Base-by-base conservation (phyloP, 1,139 yeast species). In the Candida neerlandica region DNA sequence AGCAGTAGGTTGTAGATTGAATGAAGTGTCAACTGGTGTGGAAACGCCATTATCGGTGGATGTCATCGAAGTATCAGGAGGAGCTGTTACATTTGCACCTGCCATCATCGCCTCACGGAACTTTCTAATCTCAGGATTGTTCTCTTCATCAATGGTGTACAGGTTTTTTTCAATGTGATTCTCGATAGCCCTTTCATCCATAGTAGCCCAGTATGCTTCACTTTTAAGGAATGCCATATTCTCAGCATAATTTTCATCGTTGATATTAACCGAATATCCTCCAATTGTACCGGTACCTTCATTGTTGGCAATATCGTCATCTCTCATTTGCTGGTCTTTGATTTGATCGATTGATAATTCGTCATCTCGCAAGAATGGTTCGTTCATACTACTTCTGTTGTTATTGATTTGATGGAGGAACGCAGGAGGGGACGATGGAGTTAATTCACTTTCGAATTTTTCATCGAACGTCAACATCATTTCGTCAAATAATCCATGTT, bases 271-370 rank as follows among this genome's bases (percentile, higher is more conserved):
- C 11, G 32, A 16, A 15, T 14, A 14, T 5, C 41, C 41, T 1
- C 46, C 40, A 14, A 62, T 58, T 15, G 47, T 51, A 15, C 30
- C 37, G 4, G 50, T 44, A 23, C 19, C 44, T 12, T 57, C 63
- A 43, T 62, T 65, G 16, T 53, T 58, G 52, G n/a, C 53, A 23
- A 47, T 55, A 44, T 47, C 16, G 5, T 45, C 46, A 49, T 75
- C 80, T 47, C 64, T 70, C 33, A 64, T 53, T 53, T 72, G 71
- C 52, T 72, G 79, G 53, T 75, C 78, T 42, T 64, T 67, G 43
- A 76, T 75, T 55, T 75, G 80, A 34, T 67, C 80, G 40, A 59
- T 60, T 1, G 78, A 71, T 50, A 76, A 67, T 53, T 76, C 80
- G 51, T 75, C 80, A 58, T 76, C 80, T 47, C 63, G 65, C 50